These are phyloP conservation scores for Aspergillus brunneoviolaceus DNA, from an alignment of 2,329 filamentous ascomycete species.

Conservation along the genomic window DNA sequence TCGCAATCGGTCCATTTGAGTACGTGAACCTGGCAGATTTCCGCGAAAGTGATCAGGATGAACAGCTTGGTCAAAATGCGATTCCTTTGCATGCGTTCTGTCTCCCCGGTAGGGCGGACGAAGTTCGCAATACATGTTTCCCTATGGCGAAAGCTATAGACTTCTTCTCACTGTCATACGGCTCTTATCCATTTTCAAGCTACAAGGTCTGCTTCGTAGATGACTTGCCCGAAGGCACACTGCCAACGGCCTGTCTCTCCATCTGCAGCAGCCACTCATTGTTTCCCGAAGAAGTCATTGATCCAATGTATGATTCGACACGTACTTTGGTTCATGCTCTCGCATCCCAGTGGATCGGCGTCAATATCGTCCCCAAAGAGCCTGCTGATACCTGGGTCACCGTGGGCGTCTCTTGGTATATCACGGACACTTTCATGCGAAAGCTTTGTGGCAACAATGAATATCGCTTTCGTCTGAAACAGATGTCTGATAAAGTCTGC, in stretches of 20 bases:
- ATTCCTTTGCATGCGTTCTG: conserved; percentile 91
- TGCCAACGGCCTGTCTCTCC: conserved; percentile 77
- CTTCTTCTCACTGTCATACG: conserved; percentile 82
- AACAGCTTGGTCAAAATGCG: conserved; percentile 82
- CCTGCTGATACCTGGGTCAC: conserved; percentile 84
- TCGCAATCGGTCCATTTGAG: conserved; percentile 92
- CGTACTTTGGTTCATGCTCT: conserved; percentile 78
- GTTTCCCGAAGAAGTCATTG: conserved; percentile 80
- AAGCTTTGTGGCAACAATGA: conserved; percentile 92
- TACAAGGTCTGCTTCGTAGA: conserved; percentile 96
- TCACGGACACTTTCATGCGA: conserved; percentile 91
- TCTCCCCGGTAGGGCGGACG: conserved; percentile 75
- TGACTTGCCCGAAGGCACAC: conserved; percentile 73
- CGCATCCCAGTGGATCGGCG: conserved; percentile 89
- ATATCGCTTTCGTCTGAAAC: conserved; percentile 86
- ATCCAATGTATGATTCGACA: conserved; percentile 79
- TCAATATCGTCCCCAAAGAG: conserved; percentile 83
- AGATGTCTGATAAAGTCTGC: conserved; percentile 76
- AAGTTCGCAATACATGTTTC: conserved; percentile 82
- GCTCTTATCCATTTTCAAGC: conserved; percentile 84
- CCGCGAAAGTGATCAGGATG: conserved; percentile 85
- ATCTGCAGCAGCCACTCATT: conserved; percentile 85
- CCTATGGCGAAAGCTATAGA: conserved; percentile 85
- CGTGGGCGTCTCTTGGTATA: conserved; percentile 87
- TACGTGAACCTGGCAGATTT: conserved; percentile 87